phyloP scores from a whole-genome alignment of 2,329 filamentous ascomycete species.

The Xylariaceae sp. region DNA sequence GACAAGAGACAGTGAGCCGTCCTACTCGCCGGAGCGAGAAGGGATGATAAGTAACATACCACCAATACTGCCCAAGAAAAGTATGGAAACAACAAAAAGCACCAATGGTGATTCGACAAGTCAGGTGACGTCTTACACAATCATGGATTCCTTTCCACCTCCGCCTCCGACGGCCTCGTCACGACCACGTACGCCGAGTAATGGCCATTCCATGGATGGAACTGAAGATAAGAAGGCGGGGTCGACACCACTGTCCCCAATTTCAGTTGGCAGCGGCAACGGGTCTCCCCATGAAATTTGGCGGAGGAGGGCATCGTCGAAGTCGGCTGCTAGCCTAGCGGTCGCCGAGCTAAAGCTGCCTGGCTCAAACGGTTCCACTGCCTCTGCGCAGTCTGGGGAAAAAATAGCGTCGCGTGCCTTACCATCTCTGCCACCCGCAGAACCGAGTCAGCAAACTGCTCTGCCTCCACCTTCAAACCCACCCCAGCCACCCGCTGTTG shows the following conservation, averaged over 20 bases:
- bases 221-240: conserved; percentile 7
- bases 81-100: conserved; percentile 27
- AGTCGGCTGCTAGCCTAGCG: conserved; percentile 44
- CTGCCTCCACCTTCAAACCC: conserved; percentile 20
- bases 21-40: conserved; percentile 34
- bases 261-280: conserved; percentile 15
- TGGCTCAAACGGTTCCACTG: conserved; percentile 48
- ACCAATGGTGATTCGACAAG: conserved; percentile 24
- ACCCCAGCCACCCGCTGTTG: conserved; percentile 1
- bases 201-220: conserved; percentile 14
- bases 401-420: conserved; percentile 22
- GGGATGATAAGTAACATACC: conserved; percentile 21
- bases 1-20: conserved; percentile 36
- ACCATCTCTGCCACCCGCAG: conserved; percentile 22
- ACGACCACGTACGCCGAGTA: conserved; percentile 26
- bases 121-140: conserved; percentile 21
- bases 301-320: conserved; percentile 48
- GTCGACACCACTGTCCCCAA: conserved; percentile 21
- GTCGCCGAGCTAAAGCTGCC: conserved; percentile 48
- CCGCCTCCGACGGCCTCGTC: conserved; percentile 31
- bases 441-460: conserved; percentile 19
- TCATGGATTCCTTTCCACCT: conserved; percentile 27
- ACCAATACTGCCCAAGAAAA: conserved; percentile 23
- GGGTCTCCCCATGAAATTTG: conserved; percentile 40
- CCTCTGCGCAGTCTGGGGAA: conserved; percentile 23